Conservation (phyloP, 495 filamentous ascomycete genomes). For the Parachaetomium inaequale region DNA sequence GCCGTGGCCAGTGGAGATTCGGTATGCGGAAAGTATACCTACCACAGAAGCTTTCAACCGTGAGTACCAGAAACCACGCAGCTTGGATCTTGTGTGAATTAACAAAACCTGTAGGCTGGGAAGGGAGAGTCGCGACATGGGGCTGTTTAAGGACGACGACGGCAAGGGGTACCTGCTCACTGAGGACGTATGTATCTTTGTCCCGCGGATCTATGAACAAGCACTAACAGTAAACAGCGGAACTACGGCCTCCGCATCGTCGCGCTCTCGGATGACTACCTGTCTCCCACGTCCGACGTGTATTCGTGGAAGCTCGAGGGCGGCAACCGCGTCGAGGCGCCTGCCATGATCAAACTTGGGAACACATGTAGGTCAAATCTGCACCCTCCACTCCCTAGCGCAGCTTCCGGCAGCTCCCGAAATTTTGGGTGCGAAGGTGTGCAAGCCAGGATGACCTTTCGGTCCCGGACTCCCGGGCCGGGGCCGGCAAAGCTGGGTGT, state of each 20-base stretch:
- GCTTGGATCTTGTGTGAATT: background rate
- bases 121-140: conserved; percentile 57
- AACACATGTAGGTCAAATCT: too few species aligned
- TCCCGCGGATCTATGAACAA: conserved; percentile 14
- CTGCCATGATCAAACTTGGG: conserved; percentile 40
- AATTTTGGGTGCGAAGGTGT: too few species aligned
- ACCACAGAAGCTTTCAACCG: conserved; percentile 26
- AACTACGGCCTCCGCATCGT: conserved; percentile 53
- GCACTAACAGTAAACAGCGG: conserved; percentile 29
- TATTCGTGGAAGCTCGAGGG: conserved; percentile 23
- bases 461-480: too few species aligned
- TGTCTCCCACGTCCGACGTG: conserved; percentile 30
- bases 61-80: conserved; percentile 3
- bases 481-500: too few species aligned
- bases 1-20: conserved; percentile 57
- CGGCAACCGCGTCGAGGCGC: conserved; percentile 39
- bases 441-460: too few species aligned
- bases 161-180: conserved; percentile 59
- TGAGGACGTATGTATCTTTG: conserved; percentile 49
- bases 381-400: too few species aligned
- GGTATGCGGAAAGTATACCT: conserved; percentile 56
- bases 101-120: conserved; percentile 29
- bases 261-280: conserved; percentile 47
- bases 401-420: too few species aligned
- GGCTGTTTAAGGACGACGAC: conserved; percentile 58